phyloP scores from a whole-genome alignment of 345 rosid genomes.

The Litchi chinensis region DNA sequence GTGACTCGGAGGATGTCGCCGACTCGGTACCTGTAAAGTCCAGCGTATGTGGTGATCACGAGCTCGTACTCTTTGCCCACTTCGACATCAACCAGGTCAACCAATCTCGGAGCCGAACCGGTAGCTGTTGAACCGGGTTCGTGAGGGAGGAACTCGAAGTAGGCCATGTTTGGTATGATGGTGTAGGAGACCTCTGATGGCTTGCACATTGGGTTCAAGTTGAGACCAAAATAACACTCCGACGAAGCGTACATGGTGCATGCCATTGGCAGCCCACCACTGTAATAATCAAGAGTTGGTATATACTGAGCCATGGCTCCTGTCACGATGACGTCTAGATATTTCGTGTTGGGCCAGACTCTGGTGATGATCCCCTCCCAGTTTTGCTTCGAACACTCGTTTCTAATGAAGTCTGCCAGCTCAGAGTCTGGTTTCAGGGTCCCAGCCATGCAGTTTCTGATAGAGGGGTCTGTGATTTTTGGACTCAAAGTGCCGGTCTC shows the following conservation, averaged over 20 bases:
- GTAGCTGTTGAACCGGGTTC: slow-evolving; percentile 24
- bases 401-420: slow-evolving; percentile 54
- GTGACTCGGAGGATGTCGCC: slow-evolving; percentile 93
- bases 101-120: slow-evolving; percentile 34
- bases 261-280: slow-evolving; percentile 78
- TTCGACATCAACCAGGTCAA: slow-evolving; percentile 76
- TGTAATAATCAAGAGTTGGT: slow-evolving; percentile 87
- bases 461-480: slow-evolving; percentile 51
- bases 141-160: slow-evolving; percentile 86
- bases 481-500: slow-evolving; percentile 55
- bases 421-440: slow-evolving; percentile 57
- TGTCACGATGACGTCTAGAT: slow-evolving; percentile 88
- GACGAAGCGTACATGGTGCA: slow-evolving; percentile 99
- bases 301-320: slow-evolving; percentile 99
- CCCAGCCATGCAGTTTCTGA: slow-evolving; percentile 44
- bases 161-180: slow-evolving; percentile 96
- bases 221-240: slow-evolving; percentile 90
- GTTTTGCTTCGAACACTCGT: slow-evolving; percentile 51
- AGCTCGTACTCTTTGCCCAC: slow-evolving; percentile 90
- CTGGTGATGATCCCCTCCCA: slow-evolving; percentile 80
- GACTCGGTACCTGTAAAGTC: slow-evolving; percentile 80
- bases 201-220: slow-evolving; percentile 81
- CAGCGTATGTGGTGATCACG: slow-evolving; percentile 86
- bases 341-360: slow-evolving; percentile 91
- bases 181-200: slow-evolving; percentile 90